Base-by-base conservation (phyloP, 2,329 filamentous ascomycete species). In the Endoconidiophora polonica region DNA sequence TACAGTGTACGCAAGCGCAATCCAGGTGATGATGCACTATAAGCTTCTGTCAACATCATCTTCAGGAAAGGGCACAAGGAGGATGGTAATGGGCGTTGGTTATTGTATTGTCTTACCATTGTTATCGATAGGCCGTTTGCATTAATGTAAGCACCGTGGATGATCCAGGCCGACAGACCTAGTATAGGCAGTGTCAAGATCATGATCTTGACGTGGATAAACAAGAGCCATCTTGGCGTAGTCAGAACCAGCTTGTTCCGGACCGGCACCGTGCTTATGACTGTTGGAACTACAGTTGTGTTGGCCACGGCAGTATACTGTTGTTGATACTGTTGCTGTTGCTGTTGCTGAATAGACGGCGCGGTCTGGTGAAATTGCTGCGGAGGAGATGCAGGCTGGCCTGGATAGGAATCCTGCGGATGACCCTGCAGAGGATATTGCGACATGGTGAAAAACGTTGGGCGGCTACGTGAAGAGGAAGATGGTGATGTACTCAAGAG, bases 21-120 rank as follows among this genome's bases (percentile, higher is more conserved):
- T 46, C 68, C 68, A 71, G 22, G 69, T 71, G 55, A 72, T 61
- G 54, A 73, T 48, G 14, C 62, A 58, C 69, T 72, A 36, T 38
- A 38, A 2, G 5, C 7, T 6, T 14, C 7, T 42, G 26, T 36
- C 26, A 47, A 22, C 43, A 48, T 54, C 48, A 9, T 5, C 4
- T 20, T n/a, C 33, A 26, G 50, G 43, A 18, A 18, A 18, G 16
- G 16, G 16, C 16, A 18, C 16, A 18, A 18, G 16, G 16, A 49
- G 38, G 12, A 1, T 9, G 20, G 24, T 14, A 4, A 18, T 33
- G 37, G 40, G 39, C 16, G 16, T 18, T 18, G 2, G 1, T 18
- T 18, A 18, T 18, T 18, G 4, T 18, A 49, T 55, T 3, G 18
- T 14, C 65, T 23, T 63, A 69, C 68, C 46, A 63, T 62, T 38